These are phyloP conservation scores for Phytophthora syringae DNA, from an alignment of 352 stramenopile genomes.

Conservation along the genomic window DNA sequence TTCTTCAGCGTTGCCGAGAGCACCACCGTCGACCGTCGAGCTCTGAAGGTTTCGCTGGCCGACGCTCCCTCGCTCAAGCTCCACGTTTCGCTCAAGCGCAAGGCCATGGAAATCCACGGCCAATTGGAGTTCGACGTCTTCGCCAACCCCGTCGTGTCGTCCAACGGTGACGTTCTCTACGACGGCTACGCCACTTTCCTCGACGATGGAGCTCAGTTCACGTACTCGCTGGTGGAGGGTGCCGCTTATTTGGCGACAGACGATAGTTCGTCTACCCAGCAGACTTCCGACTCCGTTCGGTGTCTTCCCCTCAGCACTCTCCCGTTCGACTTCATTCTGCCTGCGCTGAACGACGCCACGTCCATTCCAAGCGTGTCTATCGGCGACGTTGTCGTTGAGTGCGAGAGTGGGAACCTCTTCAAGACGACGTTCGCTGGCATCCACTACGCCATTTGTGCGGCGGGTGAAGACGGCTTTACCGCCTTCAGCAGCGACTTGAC, in stretches of 20 bases:
- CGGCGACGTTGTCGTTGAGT: conserved; percentile 21
- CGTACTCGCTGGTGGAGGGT: conserved; percentile 34
- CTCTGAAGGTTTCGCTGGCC: conserved; percentile 8
- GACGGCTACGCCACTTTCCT: conserved; percentile 38
- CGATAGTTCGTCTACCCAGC: conserved; percentile 9
- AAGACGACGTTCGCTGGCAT: conserved; percentile 33
- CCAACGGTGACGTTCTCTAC: conserved; percentile 27
- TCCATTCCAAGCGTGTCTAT: conserved; percentile 20
- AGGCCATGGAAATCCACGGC: conserved; percentile 26
- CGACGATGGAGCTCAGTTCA: conserved; percentile 22
- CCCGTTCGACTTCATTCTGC: conserved; percentile 31
- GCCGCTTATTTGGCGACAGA: conserved; percentile 31
- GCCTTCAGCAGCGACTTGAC: conserved; percentile 38
- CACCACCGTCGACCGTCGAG: neutral
- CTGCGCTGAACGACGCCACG: conserved; percentile 19
- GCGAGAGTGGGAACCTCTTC: conserved; percentile 29
- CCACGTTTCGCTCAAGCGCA: conserved; percentile 42
- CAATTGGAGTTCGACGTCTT: conserved; percentile 34
- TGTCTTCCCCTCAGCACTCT: conserved; percentile 26
- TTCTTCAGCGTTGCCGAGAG: neutral
- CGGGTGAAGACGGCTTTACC: conserved; percentile 25
- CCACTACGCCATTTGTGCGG: conserved; percentile 35
- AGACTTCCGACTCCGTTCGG: conserved; percentile 1
- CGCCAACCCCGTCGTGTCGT: conserved; percentile 30
- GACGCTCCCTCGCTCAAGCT: conserved; percentile 41